phyloP scores from a whole-genome alignment of 208 protist genomes.

The Trypanosomatidae sp. region DNA sequence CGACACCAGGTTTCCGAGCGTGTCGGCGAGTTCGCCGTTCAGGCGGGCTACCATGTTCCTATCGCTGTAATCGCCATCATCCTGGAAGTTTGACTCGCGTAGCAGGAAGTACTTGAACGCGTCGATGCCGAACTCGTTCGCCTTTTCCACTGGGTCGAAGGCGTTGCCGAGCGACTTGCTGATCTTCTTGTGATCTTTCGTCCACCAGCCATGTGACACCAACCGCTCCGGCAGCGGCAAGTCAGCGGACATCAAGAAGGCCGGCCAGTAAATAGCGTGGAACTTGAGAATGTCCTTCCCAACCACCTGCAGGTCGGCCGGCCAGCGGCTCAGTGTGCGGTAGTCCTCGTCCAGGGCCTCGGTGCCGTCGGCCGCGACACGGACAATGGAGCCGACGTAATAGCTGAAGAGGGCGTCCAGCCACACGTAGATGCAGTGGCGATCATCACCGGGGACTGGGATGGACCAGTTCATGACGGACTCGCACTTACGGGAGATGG shows the following conservation, averaged over 20 bases:
- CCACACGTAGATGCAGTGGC: conserved; percentile 99
- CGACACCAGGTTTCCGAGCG: conserved; percentile 92
- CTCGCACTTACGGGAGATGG: conserved; percentile 93
- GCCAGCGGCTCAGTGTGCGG: conserved; percentile 62
- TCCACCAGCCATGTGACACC: conserved; percentile 96
- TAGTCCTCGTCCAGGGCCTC: conserved; percentile 50
- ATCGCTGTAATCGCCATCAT: conserved; percentile 96
- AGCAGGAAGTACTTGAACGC: conserved; percentile 96
- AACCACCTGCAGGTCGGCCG: conserved; percentile 92
- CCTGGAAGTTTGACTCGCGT: conserved; percentile 91
- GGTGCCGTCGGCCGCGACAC: conserved; percentile 40
- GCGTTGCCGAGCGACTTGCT: conserved; percentile 98
- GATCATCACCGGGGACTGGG: conserved; percentile 93
- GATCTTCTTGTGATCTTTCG: conserved; percentile 96
- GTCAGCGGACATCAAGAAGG: conserved; percentile 96
- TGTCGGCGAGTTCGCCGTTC: conserved; percentile 95
- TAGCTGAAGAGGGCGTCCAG: conserved; percentile 99
- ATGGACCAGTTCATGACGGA: conserved; percentile 97
- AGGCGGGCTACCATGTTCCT: conserved; percentile 82
- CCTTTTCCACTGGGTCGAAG: conserved; percentile 92
- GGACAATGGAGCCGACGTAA: conserved; percentile 88
- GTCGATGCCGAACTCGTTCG: conserved; percentile 87
- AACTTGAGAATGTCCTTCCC: conserved; percentile 99
- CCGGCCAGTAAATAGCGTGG: conserved; percentile 99
- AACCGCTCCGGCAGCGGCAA: conserved; percentile 92